A percentile compares a stretch with the other conserved stretches of the same genome.
Evolutionary conservation across 2,329 filamentous ascomycete species (phyloP).

Genomic region (Hypoxylon sp.): DNA sequence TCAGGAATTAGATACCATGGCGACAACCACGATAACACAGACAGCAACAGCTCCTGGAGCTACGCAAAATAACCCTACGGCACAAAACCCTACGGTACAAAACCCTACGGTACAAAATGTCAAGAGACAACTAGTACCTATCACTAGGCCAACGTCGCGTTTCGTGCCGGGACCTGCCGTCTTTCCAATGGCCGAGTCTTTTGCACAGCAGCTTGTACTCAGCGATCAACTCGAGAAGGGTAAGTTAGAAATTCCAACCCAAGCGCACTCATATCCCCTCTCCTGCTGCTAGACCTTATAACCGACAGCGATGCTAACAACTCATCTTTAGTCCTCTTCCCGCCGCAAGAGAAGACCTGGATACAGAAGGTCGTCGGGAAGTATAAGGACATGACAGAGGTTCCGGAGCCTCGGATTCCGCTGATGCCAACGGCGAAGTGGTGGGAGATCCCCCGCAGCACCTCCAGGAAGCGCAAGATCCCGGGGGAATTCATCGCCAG

Average conservation of each 20-base stretch:
- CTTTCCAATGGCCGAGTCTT: constrained; percentile 56
- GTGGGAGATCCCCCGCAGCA: constrained; percentile 46
- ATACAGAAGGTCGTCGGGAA: constrained; percentile 21
- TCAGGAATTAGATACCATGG: too few species aligned
- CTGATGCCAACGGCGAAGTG: constrained; percentile 42
- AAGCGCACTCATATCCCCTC: neutral
- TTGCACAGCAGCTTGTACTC: constrained; percentile 50
- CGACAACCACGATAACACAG: neutral
- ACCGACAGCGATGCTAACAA: constrained; percentile 34
- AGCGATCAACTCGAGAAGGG: constrained; percentile 46
- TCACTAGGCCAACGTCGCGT: constrained; percentile 36
- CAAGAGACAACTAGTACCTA: constrained; percentile 32
- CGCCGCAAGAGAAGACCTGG: constrained; percentile 2
- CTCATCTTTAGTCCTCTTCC: constrained; percentile 41
- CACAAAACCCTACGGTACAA: too few species aligned
- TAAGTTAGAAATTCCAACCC: constrained; percentile 37
- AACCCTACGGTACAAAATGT: too few species aligned
- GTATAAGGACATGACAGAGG: constrained; percentile 22
- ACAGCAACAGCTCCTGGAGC: neutral
- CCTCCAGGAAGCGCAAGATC: constrained; percentile 49
- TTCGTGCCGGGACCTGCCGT: constrained; percentile 51
- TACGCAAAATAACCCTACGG: too few species aligned
- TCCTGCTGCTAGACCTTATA: neutral
- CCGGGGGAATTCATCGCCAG: constrained; percentile 44
- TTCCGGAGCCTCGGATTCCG: constrained; percentile 32